Base-by-base conservation (phyloP, 495 filamentous ascomycete genomes). In the Hypoxylon lenormandii region DNA sequence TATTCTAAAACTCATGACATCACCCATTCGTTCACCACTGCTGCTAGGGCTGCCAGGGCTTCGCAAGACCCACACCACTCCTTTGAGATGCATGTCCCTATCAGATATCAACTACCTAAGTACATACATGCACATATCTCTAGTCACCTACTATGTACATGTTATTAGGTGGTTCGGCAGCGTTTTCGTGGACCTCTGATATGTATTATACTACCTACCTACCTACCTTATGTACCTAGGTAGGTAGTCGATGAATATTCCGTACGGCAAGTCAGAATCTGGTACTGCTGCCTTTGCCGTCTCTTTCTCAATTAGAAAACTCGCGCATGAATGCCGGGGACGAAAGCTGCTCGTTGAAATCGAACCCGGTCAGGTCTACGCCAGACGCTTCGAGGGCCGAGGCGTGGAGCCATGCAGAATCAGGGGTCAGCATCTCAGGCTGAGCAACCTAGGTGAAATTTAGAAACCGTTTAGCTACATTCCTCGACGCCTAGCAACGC, bases 261-360 rank as follows among this genome's bases (percentile, higher is more conserved):
- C n/a, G n/a, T n/a, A n/a, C n/a, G n/a, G n/a, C 30, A 33, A 4
- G 30, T 33, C 30, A 11, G 10, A 33, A 33, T 33, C 2, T 7
- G 30, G 30, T 28, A 7, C 30, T 33, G 6, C 4, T n/a, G 16
- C 2, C 40, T n/a, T 15, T 6, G 18, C n/a, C 10, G 22, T 40
- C 18, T 6, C 18, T 21, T 13, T 8, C 2, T 42, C 12, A 23
- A 6, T 46, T 60, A 13, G 45, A 47, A 16, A 61, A 26, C 0
- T 19, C 61, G 19, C 19, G 16, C 67, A 66, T 66, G 45, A 70
- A 70, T 5, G n/a, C 30, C 12, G 61, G 61, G 13, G 38, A 10
- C 33, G 49, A 64, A 11, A 33, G 22, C 12, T 58, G 51, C 4
- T 62, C 51, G 45, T 30, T 43, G n/a, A 57, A 58, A n/a, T 61